phyloP scores from a whole-genome alignment of 192 early-diverging fungal species.

The Linnemannia zychae region DNA sequence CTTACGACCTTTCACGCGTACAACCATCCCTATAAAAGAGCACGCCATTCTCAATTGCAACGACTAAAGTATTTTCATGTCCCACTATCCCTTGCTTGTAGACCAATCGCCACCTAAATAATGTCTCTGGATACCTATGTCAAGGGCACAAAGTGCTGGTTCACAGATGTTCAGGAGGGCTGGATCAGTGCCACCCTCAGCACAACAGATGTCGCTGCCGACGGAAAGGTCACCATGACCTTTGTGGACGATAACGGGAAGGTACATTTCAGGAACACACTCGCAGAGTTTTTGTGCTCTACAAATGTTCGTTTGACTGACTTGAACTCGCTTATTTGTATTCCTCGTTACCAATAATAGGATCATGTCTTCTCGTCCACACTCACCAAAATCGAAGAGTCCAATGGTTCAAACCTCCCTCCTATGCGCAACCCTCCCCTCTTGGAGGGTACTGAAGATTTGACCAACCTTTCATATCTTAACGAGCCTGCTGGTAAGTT shows the following conservation, averaged over 20 bases:
- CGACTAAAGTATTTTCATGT: conserved; percentile 16
- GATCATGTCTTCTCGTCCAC: conserved; percentile 81
- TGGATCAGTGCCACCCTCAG: conserved; percentile 84
- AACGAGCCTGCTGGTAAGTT: conserved; percentile 86
- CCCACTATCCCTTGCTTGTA: conserved; percentile 5
- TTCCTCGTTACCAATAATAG: conserved; percentile 48
- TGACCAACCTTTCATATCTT: conserved; percentile 93
- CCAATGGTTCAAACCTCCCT: conserved; percentile 82
- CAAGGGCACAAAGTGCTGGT: conserved; percentile 88
- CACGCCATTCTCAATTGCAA: conserved; percentile 1
- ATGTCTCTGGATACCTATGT: conserved; percentile 75
- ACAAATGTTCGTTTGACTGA: not conserved
- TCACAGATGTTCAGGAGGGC: conserved; percentile 87
- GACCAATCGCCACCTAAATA: conserved; percentile 10
- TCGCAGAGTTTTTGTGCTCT: not conserved
- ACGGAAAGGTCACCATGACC: conserved; percentile 69
- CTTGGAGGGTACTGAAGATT: conserved; percentile 90
- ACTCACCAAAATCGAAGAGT: conserved; percentile 73
- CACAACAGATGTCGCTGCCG: conserved; percentile 66
- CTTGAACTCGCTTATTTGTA: conserved; percentile 3
- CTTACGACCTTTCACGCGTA: conserved; percentile 14
- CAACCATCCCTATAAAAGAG: not conserved
- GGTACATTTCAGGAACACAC: conserved; percentile 41
- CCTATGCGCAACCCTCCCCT: conserved; percentile 95
- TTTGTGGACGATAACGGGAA: conserved; percentile 75